A percentile compares a stretch with the other conserved stretches of the same genome.
Evolutionary conservation across 2,329 filamentous ascomycete species (phyloP).

Genomic region (Fusarium denticulatum): DNA sequence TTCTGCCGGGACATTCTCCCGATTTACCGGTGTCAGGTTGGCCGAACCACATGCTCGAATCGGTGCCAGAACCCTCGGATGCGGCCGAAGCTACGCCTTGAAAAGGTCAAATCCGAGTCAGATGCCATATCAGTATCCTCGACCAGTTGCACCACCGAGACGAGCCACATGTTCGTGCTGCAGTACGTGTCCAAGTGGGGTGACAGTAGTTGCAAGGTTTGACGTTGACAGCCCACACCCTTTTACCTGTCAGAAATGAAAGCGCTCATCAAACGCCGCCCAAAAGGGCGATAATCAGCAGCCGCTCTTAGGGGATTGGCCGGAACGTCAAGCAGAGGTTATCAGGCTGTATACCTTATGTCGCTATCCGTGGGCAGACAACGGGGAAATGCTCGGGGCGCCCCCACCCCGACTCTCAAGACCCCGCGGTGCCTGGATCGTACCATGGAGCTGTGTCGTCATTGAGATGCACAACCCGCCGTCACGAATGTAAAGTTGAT

Average conservation of each 20-base stretch:
- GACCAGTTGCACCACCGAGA: conserved; percentile 33
- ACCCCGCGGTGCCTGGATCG: conserved; percentile 44
- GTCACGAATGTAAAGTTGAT: conserved; percentile 12
- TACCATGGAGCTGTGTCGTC: conserved; percentile 44
- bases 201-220: conserved; percentile 33
- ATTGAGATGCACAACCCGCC: conserved; percentile 35
- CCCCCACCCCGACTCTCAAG: conserved; percentile 27
- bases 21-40: conserved; percentile 40
- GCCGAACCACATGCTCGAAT: conserved; percentile 38
- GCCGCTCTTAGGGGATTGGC: conserved; percentile 23
- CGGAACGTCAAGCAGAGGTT: conserved; percentile 1
- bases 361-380: conserved; percentile 31
- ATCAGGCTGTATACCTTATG: conserved; percentile 8
- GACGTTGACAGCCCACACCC: conserved; percentile 13
- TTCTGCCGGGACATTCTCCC: conserved; percentile 48
- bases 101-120: conserved; percentile 17
- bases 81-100: conserved; percentile 41
- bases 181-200: conserved; percentile 35
- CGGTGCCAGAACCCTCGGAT: conserved; percentile 40
- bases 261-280: conserved; percentile 1
- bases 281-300: conserved; percentile 18
- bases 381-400: conserved; percentile 10
- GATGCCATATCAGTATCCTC: conserved; percentile 10
- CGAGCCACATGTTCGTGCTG: conserved; percentile 39
- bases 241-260: conserved; percentile 20